A percentile compares a stretch with the other conserved stretches of the same genome.
Conservation (phyloP, 2,329 filamentous ascomycete species). For the Talaromyces sp. region DNA sequence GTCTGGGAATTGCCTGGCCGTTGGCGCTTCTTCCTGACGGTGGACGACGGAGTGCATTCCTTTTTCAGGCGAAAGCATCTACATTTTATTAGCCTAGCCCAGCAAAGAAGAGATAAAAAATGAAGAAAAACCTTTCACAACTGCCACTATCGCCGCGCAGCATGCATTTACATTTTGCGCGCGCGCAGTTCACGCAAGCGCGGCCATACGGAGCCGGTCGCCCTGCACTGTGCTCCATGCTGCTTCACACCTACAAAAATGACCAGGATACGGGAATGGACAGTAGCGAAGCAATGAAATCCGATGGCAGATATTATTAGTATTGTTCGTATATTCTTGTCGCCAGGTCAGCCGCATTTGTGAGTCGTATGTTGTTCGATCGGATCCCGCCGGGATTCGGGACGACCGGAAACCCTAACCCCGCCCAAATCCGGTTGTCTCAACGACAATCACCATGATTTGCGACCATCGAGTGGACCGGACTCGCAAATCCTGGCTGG, state of each 20-base stretch:
- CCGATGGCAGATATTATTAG: background rate
- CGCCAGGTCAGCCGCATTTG: background rate
- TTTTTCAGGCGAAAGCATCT: conserved; percentile 42
- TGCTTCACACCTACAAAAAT: background rate
- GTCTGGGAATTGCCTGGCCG: conserved; percentile 13
- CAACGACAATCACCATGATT: background rate
- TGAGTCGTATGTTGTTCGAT: background rate
- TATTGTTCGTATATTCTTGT: background rate
- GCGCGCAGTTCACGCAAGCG: conserved; percentile 20
- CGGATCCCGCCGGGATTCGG: background rate
- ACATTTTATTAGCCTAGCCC: background rate
- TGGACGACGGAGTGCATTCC: conserved; percentile 33
- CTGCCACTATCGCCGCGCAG: conserved; percentile 8
- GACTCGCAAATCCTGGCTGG: background rate
- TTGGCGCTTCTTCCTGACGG: conserved; percentile 25
- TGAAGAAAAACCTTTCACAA: conserved; percentile 12
- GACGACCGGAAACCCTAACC: background rate
- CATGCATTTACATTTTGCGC: conserved; percentile 22
- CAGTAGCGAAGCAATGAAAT: background rate
- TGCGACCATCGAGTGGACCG: background rate
- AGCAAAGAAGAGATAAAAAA: background rate
- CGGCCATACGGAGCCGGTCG: conserved; percentile 13
- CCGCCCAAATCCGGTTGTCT: background rate
- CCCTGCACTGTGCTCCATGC: conserved; percentile 1
- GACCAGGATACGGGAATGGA: background rate